Evolutionary conservation across 2,329 filamentous ascomycete species (phyloP), one percentile per base, ranked within the genome.

Genomic region (Epichloe festucae): DNA sequence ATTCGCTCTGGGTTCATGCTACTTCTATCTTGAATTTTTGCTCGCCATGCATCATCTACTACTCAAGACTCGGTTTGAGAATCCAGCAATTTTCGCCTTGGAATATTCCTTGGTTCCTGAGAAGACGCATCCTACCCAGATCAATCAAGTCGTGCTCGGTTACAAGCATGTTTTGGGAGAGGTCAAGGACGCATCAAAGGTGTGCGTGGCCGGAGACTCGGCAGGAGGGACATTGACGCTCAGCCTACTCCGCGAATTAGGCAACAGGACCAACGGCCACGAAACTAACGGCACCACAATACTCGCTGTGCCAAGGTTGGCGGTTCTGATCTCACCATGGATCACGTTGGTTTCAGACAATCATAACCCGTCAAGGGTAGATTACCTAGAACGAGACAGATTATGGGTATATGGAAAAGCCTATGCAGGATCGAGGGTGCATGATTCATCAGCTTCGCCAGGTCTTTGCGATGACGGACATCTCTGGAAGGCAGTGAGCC

Each of bases 1-100:
- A 0, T 93, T 94, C 64, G 79, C 81, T 6, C 87, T 94, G 82
- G 89, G 88, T 3, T 89, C 85, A 12, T 73, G 77, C 17, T 86
- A 85, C 68, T 94, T 94, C 65, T 94, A 94, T 64, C 77, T 90
- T 38, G 89, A 94, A 60, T 93, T 91, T 58, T 73, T 94, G 3
- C 70, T 91, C 50, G 78, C 81, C 8, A 89, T 84, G 83, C 70
- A 87, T 12, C 72, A 75, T 43, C 69, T 89, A 17, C 73, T 94
- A 40, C 73, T 79, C 51, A 69, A 76, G 49, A 70, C 73, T 17
- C 85, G 84, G 1, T 91, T 85, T 64, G 64, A 70, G 10, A 93
- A 90, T 60, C 88, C 88, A 0, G 84, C 85, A 21, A 76, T 93
- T 3, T 89, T 93, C 61, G 81, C 84, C 1, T 72, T 93, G 5